phyloP scores from a whole-genome alignment of 1,284 basidiomycete genomes.

The Mycosarcoma maydis region DNA sequence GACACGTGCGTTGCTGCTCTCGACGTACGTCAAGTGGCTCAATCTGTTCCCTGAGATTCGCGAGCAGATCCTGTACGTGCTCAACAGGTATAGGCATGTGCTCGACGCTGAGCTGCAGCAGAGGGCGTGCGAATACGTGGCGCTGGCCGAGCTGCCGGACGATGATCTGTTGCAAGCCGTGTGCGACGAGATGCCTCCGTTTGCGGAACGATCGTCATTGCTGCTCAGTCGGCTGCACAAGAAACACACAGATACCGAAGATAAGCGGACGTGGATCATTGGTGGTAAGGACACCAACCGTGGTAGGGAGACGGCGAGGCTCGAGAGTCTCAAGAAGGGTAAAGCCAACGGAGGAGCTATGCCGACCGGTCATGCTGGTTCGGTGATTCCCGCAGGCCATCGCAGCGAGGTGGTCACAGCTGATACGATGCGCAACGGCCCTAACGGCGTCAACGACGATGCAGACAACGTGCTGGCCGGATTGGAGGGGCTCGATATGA shows the following conservation, averaged over 20 bases:
- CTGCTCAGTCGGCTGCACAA: slow-evolving; percentile 84
- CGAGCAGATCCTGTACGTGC: slow-evolving; percentile 88
- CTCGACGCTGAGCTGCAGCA: slow-evolving; percentile 98
- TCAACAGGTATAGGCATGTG: slow-evolving; percentile 92
- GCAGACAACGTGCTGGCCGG: slow-evolving; percentile 77
- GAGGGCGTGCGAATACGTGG: slow-evolving; percentile 77
- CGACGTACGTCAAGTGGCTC: slow-evolving; percentile 99
- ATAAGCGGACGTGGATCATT: slow-evolving; percentile 94
- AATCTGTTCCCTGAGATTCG: slow-evolving; percentile 99
- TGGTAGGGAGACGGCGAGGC: slow-evolving; percentile 75
- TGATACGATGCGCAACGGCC: slow-evolving; percentile 32
- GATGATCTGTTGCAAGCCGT: slow-evolving; percentile 92
- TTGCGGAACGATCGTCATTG: slow-evolving; percentile 87
- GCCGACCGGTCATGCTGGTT: slow-evolving; percentile 50
- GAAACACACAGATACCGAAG: slow-evolving; percentile 80
- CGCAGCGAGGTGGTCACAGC: slow-evolving; percentile 49
- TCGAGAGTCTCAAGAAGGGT: slow-evolving; percentile 69
- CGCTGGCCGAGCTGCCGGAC: slow-evolving; percentile 69
- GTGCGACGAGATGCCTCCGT: slow-evolving; percentile 99
- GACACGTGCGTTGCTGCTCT: slow-evolving; percentile 89
- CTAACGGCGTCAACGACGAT: slow-evolving; percentile 23
- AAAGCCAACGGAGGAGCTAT: slow-evolving; percentile 62
- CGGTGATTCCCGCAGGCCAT: slow-evolving; percentile 51
- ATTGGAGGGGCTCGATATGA: slow-evolving; percentile 82
- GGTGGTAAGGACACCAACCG: slow-evolving; percentile 90